Evolutionary conservation across 2,329 filamentous ascomycete species (phyloP), one percentile per base, ranked within the genome.

Genomic region (Pleurostoma richardsiae): DNA sequence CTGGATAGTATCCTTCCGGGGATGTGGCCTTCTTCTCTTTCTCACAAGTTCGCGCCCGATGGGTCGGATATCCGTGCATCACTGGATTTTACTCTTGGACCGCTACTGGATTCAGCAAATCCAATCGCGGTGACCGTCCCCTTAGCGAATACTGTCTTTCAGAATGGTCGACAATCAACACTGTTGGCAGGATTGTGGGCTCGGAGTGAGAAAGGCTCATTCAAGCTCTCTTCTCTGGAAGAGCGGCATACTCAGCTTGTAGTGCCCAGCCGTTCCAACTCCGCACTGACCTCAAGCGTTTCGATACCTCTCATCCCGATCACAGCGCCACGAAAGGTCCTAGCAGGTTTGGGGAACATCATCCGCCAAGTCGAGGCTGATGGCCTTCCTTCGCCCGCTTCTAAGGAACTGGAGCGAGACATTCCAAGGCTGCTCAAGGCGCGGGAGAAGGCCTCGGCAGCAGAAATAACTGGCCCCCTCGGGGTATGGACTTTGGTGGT

Each of bases 71-170:
- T 19, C 19, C 19, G 19, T 19, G 19, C 19, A 19, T 19, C 19
- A 19, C 19, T 19, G 19, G 19, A 19, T 19, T 19, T 19, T 19
- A 19, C 19, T 19, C 19, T 19, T 19, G 19, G 19, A 19, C 19
- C 19, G 19, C 19, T 19, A 19, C 19, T 19, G 19, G 19, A 19
- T 19, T 49, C 31, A 49, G 49, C 4, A 52, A 69, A 3, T 60
- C 64, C 19, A 19, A 19, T 19, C 19, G 19, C 19, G 3, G 62
- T 77, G 45, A 80, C 74, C 5, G 49, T 91, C 2, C 88, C 88
- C 2, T 68, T 94, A 29, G 84, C 88, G 39, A 88, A 90, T 57
- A 95, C 89, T 0, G 69, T 90, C 5, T 94, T 94, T 59, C 79
- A 83, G 38, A 92, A 84, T 50, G 52, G 10, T 28, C 58, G 10